Percentiles rank a stretch among this genome's conserved stretches.
Conservation (phyloP, 177 flowering plant genomes). For the Vitis hybrid region DNA sequence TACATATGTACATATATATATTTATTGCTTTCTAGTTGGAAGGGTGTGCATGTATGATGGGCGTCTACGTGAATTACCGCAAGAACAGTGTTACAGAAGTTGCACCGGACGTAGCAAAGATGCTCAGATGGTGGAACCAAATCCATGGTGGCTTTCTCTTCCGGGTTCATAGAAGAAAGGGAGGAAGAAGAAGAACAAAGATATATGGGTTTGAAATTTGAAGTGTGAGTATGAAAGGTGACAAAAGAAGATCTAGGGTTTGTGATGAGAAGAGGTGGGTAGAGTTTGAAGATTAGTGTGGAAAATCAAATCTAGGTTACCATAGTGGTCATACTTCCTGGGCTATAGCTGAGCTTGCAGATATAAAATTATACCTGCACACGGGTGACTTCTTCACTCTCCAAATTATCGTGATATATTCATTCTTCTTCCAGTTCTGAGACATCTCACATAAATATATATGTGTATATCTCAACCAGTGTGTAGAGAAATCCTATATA, state of each 20-base stretch:
- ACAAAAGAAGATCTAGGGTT: slow-evolving; percentile 20
- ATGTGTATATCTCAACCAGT: no score
- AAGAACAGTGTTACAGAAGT: slow-evolving; percentile 89
- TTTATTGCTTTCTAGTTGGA: not conserved
- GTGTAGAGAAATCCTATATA: no score
- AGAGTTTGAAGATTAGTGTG: not conserved
- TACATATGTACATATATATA: no score
- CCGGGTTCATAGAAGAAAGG: slow-evolving; percentile 10
- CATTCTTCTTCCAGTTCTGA: no score
- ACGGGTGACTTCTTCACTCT: not conserved
- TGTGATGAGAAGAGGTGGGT: not conserved
- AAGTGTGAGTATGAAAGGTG: slow-evolving; percentile 6
- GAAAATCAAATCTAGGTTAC: slow-evolving; percentile 31
- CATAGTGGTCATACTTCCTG: slow-evolving; percentile 9
- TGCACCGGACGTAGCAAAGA: slow-evolving; percentile 92
- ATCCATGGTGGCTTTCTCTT: slow-evolving; percentile 47
- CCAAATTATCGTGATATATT: not conserved
- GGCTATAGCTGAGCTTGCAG: slow-evolving; percentile 6
- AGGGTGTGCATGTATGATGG: not conserved
- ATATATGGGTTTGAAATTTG: not conserved
- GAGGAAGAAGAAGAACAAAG: slow-evolving; percentile 7
- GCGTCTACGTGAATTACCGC: slow-evolving; percentile 51
- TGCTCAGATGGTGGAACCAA: slow-evolving; percentile 55
- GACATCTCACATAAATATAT: no score
- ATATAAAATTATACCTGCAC: not conserved